A percentile compares a stretch with the other conserved stretches of the same genome.
Conservation (phyloP, 2,329 filamentous ascomycete genomes). For the Sporothrix humicola region DNA sequence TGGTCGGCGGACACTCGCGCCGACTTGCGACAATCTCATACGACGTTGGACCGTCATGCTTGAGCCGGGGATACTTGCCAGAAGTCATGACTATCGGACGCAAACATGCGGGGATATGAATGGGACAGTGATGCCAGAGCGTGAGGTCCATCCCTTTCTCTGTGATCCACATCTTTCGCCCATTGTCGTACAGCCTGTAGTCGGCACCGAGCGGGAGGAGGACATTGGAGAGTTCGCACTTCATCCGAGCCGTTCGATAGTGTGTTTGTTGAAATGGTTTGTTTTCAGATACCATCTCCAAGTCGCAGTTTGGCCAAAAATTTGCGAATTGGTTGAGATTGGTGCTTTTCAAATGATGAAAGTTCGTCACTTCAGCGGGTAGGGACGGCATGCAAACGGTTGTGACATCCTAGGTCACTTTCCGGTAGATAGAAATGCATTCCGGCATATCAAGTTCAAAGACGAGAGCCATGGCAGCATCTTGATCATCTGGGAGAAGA, state of each 20-base stretch:
- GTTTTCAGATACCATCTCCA: conserved; percentile 23
- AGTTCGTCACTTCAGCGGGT: too few relatives aligned
- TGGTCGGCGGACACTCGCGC: conserved; percentile 51
- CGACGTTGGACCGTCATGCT: conserved; percentile 54
- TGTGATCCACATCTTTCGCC: conserved; percentile 48
- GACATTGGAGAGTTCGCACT: conserved; percentile 50
- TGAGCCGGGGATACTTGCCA: conserved; percentile 41
- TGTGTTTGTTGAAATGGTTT: conserved; percentile 50
- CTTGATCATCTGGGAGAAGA: too few relatives aligned
- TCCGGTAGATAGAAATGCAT: too few relatives aligned
- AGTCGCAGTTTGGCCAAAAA: too few relatives aligned
- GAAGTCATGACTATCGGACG: conserved; percentile 45
- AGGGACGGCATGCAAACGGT: too few relatives aligned
- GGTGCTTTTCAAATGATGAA: too few relatives aligned
- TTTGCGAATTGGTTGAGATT: too few relatives aligned
- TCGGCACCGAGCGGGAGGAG: conserved; percentile 54
- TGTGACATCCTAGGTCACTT: too few relatives aligned
- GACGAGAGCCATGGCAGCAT: too few relatives aligned
- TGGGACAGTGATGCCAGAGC: conserved; percentile 53
- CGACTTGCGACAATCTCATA: conserved; percentile 60
- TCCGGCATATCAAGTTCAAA: too few relatives aligned
- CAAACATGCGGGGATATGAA: conserved; percentile 45
- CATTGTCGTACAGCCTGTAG: conserved; percentile 55
- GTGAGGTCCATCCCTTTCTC: conserved; percentile 43
- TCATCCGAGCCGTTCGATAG: conserved; percentile 51